Evolutionary conservation across 108 stramenopile genomes (phyloP), one percentile per base, ranked within the genome.

Genomic region (Stephanodiscus triporus): DNA sequence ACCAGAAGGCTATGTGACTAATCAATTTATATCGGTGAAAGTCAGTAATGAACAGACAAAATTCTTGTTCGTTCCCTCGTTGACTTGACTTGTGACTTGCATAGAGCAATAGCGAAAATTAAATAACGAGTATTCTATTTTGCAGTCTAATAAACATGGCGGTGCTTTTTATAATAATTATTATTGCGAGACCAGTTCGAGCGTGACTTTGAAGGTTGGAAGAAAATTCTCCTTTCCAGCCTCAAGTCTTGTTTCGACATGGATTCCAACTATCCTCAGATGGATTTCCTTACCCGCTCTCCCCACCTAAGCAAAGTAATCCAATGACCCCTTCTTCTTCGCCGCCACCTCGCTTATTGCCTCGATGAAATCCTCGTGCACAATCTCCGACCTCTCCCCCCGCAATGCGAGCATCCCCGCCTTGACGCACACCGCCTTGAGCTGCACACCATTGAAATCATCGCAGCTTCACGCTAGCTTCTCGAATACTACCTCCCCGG

Each of bases 391-490:
- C 49, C 88, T 78, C 45, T 91, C 93, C 48, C 85, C 78, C 62
- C 99, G 81, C 65, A 99, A 83, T 6, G 98, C 98, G 61, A 99
- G 77, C 98, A 99, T 99, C 38, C 99, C 99, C 27, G 98, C 97
- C 86, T 99, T 98, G 19, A 97, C 97, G 68, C 97, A 97, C n/a
- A 99, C 96, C 5, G 98, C 98, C 85, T 98, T 98, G 42, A 98
- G 60, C 84, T 97, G 96, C 6, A 98, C 99, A 11, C 99, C 99
- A 79, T 98, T 99, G 76, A 98, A 98, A 81, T 98, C 98, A 66
- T 98, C 98, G 73, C 95, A 97, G 50, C 87, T 92, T 19, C 99
- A 84, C 10, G 97, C 94, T 36, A 99, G 65, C 79, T 98, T 97
- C 73, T 97, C 97, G 75, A 96, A 98, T 38, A 95, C 98, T 10